phyloP scores from a whole-genome alignment of 2,329 filamentous ascomycete genomes.

The Trichoderma sp. region DNA sequence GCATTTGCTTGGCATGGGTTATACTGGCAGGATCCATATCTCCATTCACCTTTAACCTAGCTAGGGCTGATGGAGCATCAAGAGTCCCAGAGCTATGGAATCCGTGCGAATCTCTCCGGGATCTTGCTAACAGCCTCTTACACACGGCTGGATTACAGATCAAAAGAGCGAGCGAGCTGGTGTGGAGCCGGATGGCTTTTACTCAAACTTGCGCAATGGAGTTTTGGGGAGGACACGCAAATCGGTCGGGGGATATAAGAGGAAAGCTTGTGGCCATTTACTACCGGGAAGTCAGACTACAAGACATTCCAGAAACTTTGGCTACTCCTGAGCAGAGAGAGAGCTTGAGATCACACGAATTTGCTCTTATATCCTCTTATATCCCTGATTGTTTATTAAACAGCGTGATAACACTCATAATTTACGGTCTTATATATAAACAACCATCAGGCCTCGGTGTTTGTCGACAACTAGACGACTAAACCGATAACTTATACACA shows the following conservation, averaged over 20 bases:
- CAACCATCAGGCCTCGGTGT: not conserved
- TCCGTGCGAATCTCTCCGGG: conserved; percentile 4
- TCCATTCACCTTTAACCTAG: not conserved
- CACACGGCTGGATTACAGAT: conserved; percentile 2
- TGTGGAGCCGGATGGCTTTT: not conserved
- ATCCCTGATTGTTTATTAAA: not conserved
- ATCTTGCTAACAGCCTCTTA: not conserved
- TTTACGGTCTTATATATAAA: not conserved
- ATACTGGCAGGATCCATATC: not conserved
- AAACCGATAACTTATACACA: not conserved
- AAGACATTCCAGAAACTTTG: conserved; percentile 21
- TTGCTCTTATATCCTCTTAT: not conserved
- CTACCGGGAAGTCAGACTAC: not conserved
- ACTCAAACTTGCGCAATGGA: not conserved
- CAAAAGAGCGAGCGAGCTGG: not conserved
- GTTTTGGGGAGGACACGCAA: not conserved
- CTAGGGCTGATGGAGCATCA: conserved; percentile 8
- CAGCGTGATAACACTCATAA: not conserved
- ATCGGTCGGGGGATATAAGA: not conserved
- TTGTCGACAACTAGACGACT: not conserved
- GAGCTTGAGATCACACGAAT: not conserved
- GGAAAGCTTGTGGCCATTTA: conserved; percentile 12
- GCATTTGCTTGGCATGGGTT: not conserved
- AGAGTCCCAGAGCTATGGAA: not conserved
- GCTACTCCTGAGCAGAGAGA: not conserved